Base-by-base conservation (phyloP, 805 yeast genomes). In the Myxozyma lipomycoides region DNA sequence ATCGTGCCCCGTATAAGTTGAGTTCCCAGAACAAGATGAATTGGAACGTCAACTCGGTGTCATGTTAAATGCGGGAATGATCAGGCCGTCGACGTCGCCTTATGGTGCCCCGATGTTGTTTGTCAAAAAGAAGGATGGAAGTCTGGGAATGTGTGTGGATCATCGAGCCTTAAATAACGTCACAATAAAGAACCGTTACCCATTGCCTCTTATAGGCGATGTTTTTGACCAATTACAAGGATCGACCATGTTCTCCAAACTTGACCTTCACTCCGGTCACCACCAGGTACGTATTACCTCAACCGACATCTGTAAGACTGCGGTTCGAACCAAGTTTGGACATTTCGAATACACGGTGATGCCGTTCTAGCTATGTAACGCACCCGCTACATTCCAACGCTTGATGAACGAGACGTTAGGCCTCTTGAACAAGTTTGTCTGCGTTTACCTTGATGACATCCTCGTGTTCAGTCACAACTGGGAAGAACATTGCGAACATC, bases 361-460 rank as follows among this genome's bases (percentile, higher is more conserved):
- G 64, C 67, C 67, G 0, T 62, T 64, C 40, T 66, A 0, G 55
- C 62, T 2, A n/a, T n/a, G n/a, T n/a, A n/a, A n/a, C n/a, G n/a
- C n/a, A n/a, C n/a, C n/a, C n/a, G n/a, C n/a, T n/a, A 48, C 60
- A 1, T 64, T 64, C 49, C 67, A 63, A 40, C 24, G 21, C 15
- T 32, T 44, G 17, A 52, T 52, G 56, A 52, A 52, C 36, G 19
- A 28, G 9, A 30, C 45, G 6, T 35, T 52, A 12, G 39, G n/a
- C n/a, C n/a, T n/a, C n/a, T n/a, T n/a, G n/a, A n/a, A n/a, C n/a
- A n/a, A n/a, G n/a, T n/a, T n/a, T n/a, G n/a, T n/a, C n/a, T n/a
- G n/a, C n/a, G n/a, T n/a, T n/a, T n/a, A n/a, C n/a, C n/a, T n/a
- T n/a, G n/a, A n/a, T n/a, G n/a, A n/a, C n/a, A n/a, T n/a, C n/a